phyloP scores from a whole-genome alignment of 257 asterid species.

The Orobanche coerulescens region DNA sequence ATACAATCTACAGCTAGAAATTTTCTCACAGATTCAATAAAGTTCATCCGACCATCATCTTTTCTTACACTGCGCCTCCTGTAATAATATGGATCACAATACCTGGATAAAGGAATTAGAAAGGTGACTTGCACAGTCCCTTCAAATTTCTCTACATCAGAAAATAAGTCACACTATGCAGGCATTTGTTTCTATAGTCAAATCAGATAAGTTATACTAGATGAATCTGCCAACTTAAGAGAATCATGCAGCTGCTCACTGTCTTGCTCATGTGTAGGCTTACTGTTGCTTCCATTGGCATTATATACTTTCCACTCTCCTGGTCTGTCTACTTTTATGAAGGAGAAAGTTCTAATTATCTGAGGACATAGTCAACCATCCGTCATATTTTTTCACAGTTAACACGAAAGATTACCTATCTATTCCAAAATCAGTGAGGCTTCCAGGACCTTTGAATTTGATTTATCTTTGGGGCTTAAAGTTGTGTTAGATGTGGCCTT shows the following conservation, averaged over 20 bases:
- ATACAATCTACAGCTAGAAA: conserved; percentile 10
- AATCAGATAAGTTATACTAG: conserved; percentile 12
- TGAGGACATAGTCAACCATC: conserved; percentile 1
- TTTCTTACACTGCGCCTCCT: conserved; percentile 55
- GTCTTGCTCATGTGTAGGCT: conserved; percentile 2
- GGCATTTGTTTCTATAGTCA: conserved; percentile 20
- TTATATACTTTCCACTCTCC: neutral
- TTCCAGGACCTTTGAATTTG: neutral
- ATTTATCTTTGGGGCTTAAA: neutral
- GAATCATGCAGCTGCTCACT: neutral
- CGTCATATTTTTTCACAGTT: neutral
- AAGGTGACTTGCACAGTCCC: conserved; percentile 9
- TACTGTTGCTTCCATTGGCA: neutral
- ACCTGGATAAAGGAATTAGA: conserved; percentile 44
- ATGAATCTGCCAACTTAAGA: conserved; percentile 4
- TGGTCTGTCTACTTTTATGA: conserved; percentile 3
- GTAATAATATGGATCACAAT: conserved; percentile 94
- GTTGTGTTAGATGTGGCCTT: neutral
- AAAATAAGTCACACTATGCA: conserved; percentile 13
- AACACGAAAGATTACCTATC: neutral
- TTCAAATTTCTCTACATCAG: neutral
- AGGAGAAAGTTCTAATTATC: neutral
- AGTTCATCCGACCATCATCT: conserved; percentile 63
- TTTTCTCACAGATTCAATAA: conserved; percentile 82
- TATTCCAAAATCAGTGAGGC: neutral